Evolutionary conservation across 1,139 yeast species (phyloP).

Genomic region (Blastobotrys malaysiensis): DNA sequence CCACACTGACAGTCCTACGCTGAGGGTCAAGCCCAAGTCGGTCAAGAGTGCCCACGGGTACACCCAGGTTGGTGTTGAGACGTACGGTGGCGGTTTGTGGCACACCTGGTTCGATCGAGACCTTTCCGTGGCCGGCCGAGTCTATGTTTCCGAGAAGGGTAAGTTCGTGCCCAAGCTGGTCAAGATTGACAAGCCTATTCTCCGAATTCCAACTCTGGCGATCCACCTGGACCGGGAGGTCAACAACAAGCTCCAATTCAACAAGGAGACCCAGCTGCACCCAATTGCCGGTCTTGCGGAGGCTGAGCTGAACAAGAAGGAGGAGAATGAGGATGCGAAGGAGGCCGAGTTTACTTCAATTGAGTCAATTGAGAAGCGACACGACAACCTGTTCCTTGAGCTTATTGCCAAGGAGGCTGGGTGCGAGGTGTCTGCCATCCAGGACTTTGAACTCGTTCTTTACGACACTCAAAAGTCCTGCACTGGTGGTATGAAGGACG

Average conservation of each 20-base stretch:
- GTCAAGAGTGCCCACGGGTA: slow-evolving; percentile 63
- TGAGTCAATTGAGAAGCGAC: slow-evolving; percentile 63
- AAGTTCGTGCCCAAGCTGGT: slow-evolving; percentile 60
- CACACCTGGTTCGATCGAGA: slow-evolving; percentile 83
- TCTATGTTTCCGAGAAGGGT: slow-evolving; percentile 55
- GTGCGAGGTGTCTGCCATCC: slow-evolving; percentile 46
- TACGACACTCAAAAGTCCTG: slow-evolving; percentile 80
- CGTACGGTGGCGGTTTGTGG: slow-evolving; percentile 95
- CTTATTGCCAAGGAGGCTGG: slow-evolving; percentile 62
- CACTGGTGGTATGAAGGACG: slow-evolving; percentile 85
- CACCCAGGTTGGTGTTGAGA: slow-evolving; percentile 87
- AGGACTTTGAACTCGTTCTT: slow-evolving; percentile 86
- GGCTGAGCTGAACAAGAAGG: slow-evolving; percentile 29
- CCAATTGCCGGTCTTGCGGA: slow-evolving; percentile 79
- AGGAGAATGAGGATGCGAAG: slow-evolving; percentile 25
- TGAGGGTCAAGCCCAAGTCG: slow-evolving; percentile 85
- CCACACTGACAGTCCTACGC: slow-evolving; percentile 92
- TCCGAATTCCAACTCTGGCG: slow-evolving; percentile 92
- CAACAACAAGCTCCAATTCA: slow-evolving; percentile 76
- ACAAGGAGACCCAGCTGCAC: slow-evolving; percentile 76
- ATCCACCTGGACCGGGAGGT: slow-evolving; percentile 82
- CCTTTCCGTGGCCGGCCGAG: slow-evolving; percentile 86
- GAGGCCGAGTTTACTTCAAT: slow-evolving; percentile 58
- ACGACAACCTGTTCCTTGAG: slow-evolving; percentile 62
- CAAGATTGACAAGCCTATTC: slow-evolving; percentile 74